Evolutionary conservation across 768 basidiomycete genomes (phyloP), one percentile per base, ranked within the genome.

Genomic region (Lepiota brunneoincarnata): DNA sequence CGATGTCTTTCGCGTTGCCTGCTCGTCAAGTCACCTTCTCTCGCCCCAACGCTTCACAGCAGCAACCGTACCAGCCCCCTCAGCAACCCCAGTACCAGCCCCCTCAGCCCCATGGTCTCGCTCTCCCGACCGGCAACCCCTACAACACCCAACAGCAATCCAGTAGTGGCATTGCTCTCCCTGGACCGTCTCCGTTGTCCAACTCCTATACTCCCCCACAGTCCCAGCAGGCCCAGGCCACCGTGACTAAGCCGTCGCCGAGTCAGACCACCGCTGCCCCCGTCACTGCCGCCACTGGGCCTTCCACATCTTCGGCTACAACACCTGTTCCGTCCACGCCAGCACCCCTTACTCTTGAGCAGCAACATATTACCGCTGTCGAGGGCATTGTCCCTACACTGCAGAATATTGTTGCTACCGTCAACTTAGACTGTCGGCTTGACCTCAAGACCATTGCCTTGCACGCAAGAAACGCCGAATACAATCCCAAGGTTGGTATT

Each of bases 351-450:
- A 91, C 90, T 1, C 86, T 91, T 56, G 91, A 93, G 69, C 91
- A 93, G 58, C 91, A 93, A 63, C 91, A 96, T 67, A 96, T 98
- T 62, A 97, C 94, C 14, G 93, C 93, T 39, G 94, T 96, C 15
- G 92, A 97, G 69, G 97, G 96, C 55, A 95, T 98, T 62, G 96
- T 98, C 6, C 97, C 96, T n/a, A 98, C 94, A 2, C 80, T 99
- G 48, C 96, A 99, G 82, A 99, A 98, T 74, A 98, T 98, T 57
- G 97, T 99, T 61, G 96, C 97, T 4, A 99, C 97, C 5, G 96
- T 98, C 70, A 98, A 98, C 65, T 82, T 99, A 23, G 96, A 97
- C 70, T 98, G 95, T 60, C 84, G 95, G 37, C 79, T 99, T 45
- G 97, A 98, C 70, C 76, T 99, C 51, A 99, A 99, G 82, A 98